Evolutionary conservation across 148 eudicot genomes (phyloP).

Genomic region (Chenopodium berlandieri): DNA sequence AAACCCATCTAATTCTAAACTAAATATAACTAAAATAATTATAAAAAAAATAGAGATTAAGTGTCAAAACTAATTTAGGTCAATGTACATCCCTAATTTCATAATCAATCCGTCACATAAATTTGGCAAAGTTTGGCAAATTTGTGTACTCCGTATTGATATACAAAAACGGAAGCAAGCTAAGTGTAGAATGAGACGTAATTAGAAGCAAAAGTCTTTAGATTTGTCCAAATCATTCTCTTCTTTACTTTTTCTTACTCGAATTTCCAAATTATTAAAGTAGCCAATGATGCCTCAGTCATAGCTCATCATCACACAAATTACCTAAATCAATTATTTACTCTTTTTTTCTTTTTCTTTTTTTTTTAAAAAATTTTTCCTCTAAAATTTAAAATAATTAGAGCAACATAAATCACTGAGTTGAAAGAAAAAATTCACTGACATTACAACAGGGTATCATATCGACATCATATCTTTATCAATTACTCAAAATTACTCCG

Average conservation of each 20-base stretch:
- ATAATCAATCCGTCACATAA: too few relatives aligned
- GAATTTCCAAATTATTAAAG: conserved; percentile 25
- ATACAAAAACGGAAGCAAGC: not conserved
- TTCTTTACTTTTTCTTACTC: not conserved
- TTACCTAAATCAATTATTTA: not conserved
- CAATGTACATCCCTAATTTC: too few relatives aligned
- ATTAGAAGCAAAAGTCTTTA: conserved; percentile 6
- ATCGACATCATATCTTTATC: conserved; percentile 19
- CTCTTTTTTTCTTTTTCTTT: not conserved
- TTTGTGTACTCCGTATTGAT: too few relatives aligned
- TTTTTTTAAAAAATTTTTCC: not conserved
- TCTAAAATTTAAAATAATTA: not conserved
- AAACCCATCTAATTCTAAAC: too few relatives aligned
- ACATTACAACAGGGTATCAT: conserved; percentile 20
- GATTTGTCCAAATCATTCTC: conserved; percentile 24
- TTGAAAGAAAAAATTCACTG: conserved; percentile 23
- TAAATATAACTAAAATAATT: too few relatives aligned
- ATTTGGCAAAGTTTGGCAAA: too few relatives aligned
- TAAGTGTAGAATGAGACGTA: conserved; percentile 14
- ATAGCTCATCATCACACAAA: conserved; percentile 28
- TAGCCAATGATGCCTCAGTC: conserved; percentile 34
- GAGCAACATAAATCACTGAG: not conserved
- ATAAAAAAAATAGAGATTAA: too few relatives aligned
- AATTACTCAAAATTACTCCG: conserved; percentile 10
- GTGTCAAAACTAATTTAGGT: too few relatives aligned